Evolutionary conservation across 2,329 filamentous ascomycete genomes (phyloP).

Genomic region (Alternaria hordeiaustralica): DNA sequence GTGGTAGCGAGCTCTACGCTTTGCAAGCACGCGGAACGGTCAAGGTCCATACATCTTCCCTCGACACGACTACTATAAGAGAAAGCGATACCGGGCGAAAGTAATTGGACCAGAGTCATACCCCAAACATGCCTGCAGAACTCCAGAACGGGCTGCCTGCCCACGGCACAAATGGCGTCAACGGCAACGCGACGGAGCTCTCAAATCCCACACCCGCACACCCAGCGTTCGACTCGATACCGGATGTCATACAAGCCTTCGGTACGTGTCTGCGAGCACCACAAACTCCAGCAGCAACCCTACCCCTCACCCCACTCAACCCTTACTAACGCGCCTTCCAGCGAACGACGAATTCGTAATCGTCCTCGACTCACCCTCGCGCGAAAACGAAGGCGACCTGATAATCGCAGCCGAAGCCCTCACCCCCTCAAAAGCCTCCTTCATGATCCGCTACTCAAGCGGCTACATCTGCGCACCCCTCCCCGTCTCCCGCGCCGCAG

Average conservation of each 20-base stretch:
- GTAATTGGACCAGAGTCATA: conserved; percentile 1
- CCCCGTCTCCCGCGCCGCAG: conserved; percentile 69
- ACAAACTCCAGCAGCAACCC: neutral
- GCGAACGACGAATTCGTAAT: conserved; percentile 84
- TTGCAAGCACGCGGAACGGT: neutral
- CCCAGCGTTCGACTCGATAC: conserved; percentile 55
- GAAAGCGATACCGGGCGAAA: neutral
- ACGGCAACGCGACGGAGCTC: conserved; percentile 24
- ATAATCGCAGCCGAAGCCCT: conserved; percentile 89
- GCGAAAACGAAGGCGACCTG: conserved; percentile 98
- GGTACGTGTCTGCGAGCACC: conserved; percentile 33
- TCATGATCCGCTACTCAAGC: conserved; percentile 88
- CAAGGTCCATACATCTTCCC: neutral
- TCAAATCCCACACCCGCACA: conserved; percentile 39
- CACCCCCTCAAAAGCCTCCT: conserved; percentile 90
- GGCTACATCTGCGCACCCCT: conserved; percentile 93
- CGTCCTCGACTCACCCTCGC: conserved; percentile 87
- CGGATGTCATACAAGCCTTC: conserved; percentile 54
- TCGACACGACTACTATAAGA: neutral
- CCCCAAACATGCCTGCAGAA: conserved; percentile 31
- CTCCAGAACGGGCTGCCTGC: conserved; percentile 17
- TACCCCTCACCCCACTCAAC: neutral
- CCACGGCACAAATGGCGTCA: conserved; percentile 27
- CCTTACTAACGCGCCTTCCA: conserved; percentile 17
- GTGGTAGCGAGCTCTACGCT: neutral